Conservation (phyloP, 495 filamentous ascomycete genomes). For the Penicillium herquei region DNA sequence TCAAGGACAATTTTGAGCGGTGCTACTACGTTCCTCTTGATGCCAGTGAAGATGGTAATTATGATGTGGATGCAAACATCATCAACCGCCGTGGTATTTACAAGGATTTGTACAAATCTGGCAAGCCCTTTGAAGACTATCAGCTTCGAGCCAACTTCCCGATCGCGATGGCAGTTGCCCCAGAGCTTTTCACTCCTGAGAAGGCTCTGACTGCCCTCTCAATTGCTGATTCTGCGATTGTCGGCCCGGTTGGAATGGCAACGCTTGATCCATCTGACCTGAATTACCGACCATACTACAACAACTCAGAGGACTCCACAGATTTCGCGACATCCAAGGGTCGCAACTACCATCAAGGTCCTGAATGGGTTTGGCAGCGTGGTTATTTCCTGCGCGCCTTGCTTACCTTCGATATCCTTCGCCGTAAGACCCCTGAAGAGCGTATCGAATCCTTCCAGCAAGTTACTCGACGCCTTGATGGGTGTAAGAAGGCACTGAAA, state of each 20-base stretch:
- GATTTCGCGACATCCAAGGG: slow-evolving; percentile 92
- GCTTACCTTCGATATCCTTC: slow-evolving; percentile 81
- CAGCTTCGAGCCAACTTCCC: slow-evolving; percentile 93
- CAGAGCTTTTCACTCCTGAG: slow-evolving; percentile 74
- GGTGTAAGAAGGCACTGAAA: slow-evolving; percentile 75
- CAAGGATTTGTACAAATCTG: slow-evolving; percentile 90
- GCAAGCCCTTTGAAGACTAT: slow-evolving; percentile 96
- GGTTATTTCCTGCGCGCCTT: slow-evolving; percentile 92
- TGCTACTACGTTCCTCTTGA: slow-evolving; percentile 81
- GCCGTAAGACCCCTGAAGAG: slow-evolving; percentile 59
- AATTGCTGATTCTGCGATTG: slow-evolving; percentile 72
- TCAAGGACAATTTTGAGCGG: slow-evolving; percentile 84
- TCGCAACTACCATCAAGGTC: slow-evolving; percentile 96
- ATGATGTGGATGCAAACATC: slow-evolving; percentile 75
- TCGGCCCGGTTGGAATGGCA: slow-evolving; percentile 90
- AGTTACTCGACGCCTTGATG: slow-evolving; percentile 75
- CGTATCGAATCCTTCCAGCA: slow-evolving; percentile 90
- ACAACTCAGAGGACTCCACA: slow-evolving; percentile 86
- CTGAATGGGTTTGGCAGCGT: slow-evolving; percentile 98
- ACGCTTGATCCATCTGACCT: slow-evolving; percentile 89
- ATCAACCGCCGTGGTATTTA: slow-evolving; percentile 93
- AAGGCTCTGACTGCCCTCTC: slow-evolving; percentile 77
- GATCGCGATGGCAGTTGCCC: slow-evolving; percentile 92
- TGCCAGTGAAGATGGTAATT: slow-evolving; percentile 63
- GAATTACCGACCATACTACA: slow-evolving; percentile 92